Evolutionary conservation across 208 protist species (phyloP).

Genomic region (Crithidia brevicula): DNA sequence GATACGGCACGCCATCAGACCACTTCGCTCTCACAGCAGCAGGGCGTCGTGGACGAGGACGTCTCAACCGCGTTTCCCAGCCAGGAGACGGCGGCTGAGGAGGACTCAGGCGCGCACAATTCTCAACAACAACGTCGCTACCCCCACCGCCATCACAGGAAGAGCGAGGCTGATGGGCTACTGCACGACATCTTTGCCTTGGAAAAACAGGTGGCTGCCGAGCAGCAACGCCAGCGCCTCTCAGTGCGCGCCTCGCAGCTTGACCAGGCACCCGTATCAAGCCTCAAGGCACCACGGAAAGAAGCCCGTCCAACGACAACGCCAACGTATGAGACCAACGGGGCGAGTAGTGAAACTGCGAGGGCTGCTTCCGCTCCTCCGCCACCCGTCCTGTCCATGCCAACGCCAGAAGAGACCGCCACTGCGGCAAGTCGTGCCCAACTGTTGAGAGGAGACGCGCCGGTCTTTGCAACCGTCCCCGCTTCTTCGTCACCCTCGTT

Average conservation of each 20-base stretch:
- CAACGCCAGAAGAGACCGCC: constrained; percentile 1
- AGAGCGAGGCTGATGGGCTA: constrained; percentile 9
- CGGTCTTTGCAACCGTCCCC: not conserved
- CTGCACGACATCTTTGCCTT: constrained; percentile 20
- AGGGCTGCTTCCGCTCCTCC: not conserved
- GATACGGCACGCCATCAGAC: not conserved
- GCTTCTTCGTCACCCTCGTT: not conserved
- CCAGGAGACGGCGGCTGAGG: not conserved
- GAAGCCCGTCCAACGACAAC: not conserved
- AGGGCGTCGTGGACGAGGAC: not conserved
- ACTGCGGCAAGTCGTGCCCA: constrained; percentile 10
- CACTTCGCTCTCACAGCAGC: not conserved
- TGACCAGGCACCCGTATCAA: not conserved
- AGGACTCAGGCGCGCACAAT: too few species aligned
- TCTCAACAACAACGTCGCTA: too few species aligned
- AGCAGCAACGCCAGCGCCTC: constrained; percentile 31
- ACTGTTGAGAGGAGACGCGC: not conserved
- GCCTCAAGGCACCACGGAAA: not conserved
- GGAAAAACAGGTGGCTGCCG: constrained; percentile 21
- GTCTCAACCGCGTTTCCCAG: constrained; percentile 9
- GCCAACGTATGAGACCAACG: not conserved
- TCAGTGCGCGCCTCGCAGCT: constrained; percentile 28
- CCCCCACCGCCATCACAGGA: not conserved
- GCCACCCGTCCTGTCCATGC: constrained; percentile 3
- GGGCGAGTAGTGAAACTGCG: not conserved